These are phyloP conservation scores for Gossypium schwendimanii DNA, from an alignment of 441 rosid genomes.

Conservation along the genomic window DNA sequence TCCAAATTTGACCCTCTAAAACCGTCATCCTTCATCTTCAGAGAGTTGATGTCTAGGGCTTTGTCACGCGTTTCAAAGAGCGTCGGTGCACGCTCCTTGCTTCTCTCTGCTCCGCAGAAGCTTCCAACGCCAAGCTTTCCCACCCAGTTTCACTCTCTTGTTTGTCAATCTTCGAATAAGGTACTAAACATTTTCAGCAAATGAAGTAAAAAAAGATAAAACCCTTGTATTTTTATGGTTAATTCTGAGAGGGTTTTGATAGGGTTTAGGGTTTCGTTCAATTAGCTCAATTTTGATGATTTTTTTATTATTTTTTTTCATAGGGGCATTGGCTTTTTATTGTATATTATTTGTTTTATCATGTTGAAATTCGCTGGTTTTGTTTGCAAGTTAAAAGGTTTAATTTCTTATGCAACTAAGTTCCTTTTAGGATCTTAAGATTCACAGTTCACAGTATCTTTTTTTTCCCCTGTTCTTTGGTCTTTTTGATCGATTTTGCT, in stretches of 20 bases:
- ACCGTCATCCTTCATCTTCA: constrained; percentile 6
- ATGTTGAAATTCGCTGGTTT: neutral
- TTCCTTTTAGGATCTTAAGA: neutral
- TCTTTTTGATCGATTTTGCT: neutral
- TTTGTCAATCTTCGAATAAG: constrained; percentile 28
- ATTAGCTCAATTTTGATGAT: neutral
- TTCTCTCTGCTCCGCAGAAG: constrained; percentile 33
- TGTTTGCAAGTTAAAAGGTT: neutral
- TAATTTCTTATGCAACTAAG: neutral
- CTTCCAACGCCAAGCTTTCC: constrained; percentile 32
- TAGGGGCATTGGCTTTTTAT: neutral
- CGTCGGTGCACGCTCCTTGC: constrained; percentile 40
- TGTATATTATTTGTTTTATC: neutral
- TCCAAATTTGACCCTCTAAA: constrained; percentile 9
- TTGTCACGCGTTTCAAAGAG: constrained; percentile 44
- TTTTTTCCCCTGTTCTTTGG: too few species aligned
- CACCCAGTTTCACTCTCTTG: constrained; percentile 33
- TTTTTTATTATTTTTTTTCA: neutral
- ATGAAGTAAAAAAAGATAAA: neutral
- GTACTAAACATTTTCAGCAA: constrained; percentile 18
- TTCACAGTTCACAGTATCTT: neutral
- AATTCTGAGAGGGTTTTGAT: neutral
- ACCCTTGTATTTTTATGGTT: neutral
- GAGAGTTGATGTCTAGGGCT: constrained; percentile 41
- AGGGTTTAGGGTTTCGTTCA: constrained; percentile 9